Conservation (phyloP, 495 filamentous ascomycete genomes). For the Talaromyces ruber region DNA sequence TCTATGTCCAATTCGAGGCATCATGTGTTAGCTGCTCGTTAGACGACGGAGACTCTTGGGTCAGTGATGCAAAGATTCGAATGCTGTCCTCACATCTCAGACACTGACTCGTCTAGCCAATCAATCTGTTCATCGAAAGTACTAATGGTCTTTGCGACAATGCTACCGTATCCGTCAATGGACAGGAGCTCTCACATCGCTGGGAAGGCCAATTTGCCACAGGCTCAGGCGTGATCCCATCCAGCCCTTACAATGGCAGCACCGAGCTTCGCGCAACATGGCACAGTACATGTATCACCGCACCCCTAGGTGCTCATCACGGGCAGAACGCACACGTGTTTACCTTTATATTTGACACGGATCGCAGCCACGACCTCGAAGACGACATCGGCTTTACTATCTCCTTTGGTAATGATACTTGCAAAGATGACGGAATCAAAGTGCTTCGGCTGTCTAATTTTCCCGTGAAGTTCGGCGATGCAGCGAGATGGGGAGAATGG, state of each 20-base stretch:
- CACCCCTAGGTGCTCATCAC: slow-evolving; percentile 15
- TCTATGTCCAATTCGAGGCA: slow-evolving; percentile 10
- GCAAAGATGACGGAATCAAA: slow-evolving; percentile 20
- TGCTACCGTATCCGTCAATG: slow-evolving; percentile 26
- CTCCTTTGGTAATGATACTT: slow-evolving; percentile 30
- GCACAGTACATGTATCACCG: slow-evolving; percentile 35
- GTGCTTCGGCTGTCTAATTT: slow-evolving; percentile 20
- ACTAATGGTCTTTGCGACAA: background rate
- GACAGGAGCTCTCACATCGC: slow-evolving; percentile 18
- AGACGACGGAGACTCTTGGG: slow-evolving; percentile 7
- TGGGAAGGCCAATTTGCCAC: slow-evolving; percentile 24
- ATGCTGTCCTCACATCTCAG: background rate
- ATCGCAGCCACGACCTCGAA: slow-evolving; percentile 22
- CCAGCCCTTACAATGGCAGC: slow-evolving; percentile 15
- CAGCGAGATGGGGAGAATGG: background rate
- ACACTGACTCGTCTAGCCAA: slow-evolving; percentile 1
- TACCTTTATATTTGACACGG: slow-evolving; percentile 31
- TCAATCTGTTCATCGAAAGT: slow-evolving; percentile 7
- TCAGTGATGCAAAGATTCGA: background rate
- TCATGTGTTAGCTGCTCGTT: slow-evolving; percentile 10
- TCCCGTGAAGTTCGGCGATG: background rate
- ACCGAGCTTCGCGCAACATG: slow-evolving; percentile 26
- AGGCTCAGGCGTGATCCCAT: slow-evolving; percentile 19
- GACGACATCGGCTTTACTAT: slow-evolving; percentile 31
- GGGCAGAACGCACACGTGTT: slow-evolving; percentile 36